Conservation (phyloP, 2,329 filamentous ascomycete species). For the Scleromitrula shiraiana region DNA sequence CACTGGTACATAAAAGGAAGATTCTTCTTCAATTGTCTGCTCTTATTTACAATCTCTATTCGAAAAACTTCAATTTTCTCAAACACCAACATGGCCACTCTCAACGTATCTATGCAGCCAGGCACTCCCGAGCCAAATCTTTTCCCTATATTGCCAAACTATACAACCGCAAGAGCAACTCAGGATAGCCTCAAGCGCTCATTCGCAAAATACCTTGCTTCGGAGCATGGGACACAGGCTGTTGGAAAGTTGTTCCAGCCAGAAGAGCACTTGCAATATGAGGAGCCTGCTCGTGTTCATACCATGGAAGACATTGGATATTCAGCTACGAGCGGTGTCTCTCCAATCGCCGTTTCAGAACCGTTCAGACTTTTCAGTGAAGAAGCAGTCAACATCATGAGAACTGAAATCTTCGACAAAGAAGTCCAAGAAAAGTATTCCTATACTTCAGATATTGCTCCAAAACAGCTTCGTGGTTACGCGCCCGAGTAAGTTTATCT, state of each 20-base stretch:
- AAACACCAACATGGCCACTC: conserved; percentile 21
- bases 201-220: conserved; percentile 27
- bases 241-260: conserved; percentile 41
- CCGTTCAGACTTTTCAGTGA: conserved; percentile 56
- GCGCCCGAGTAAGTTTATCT: conserved; percentile 43
- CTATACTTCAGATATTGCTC: conserved; percentile 50
- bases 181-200: conserved; percentile 28
- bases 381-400: conserved; percentile 54
- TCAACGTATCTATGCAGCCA: conserved; percentile 19
- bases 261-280: conserved; percentile 46
- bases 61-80: neutral
- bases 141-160: conserved; percentile 20
- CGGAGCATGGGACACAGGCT: conserved; percentile 20
- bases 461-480: conserved; percentile 47
- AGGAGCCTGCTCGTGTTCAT: conserved; percentile 41
- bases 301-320: conserved; percentile 56
- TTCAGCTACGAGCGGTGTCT: conserved; percentile 47
- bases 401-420: conserved; percentile 51
- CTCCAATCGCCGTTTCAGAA: conserved; percentile 54
- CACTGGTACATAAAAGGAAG: too few relatives aligned
- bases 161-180: conserved; percentile 24
- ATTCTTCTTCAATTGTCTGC: too few relatives aligned
- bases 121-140: conserved; percentile 23
- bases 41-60: neutral
- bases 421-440: conserved; percentile 48